Base-by-base conservation (phyloP, 2,329 filamentous ascomycete genomes). In the Gremmenia infestans region DNA sequence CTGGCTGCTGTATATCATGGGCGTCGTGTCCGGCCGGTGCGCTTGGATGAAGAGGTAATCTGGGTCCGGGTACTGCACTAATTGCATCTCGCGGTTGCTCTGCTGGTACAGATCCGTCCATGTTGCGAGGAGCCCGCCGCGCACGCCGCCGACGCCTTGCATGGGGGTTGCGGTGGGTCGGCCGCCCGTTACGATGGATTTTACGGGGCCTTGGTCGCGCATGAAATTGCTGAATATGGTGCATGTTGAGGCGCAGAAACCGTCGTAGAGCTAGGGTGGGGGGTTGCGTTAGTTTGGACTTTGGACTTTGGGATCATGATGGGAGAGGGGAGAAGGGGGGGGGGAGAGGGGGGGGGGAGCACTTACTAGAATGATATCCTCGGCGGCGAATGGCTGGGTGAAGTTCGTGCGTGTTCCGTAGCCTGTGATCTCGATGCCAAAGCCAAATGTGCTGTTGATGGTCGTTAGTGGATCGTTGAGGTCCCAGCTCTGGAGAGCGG, bases 91-190 rank as follows among this genome's bases (percentile, higher is more conserved):
- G 1, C 36, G 40, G 25, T 55, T 25, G 4, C 14, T 39, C 14
- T 40, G 35, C 9, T 50, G 48, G 32, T 53, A 51, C 11, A 57
- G 15, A 23, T 42, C 22, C 3, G n/a, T 4, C 40, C 43, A 60
- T n/a, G 45, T 48, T 11, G 36, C 39, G 3, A 51, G 64, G 48
- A 76, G 73, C 0, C 70, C 71, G 37, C 84, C 85, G 63, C 84
- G 81, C 48, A 81, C 78, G 23, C 83, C 84, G n/a, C 83, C 82
- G 17, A 85, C 74, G 5, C 75, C 77, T 70, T 86, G 81, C 74
- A 84, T 86, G 74, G 19, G 19, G 19, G 19, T 19, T 19, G 2
- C 1, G 19, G 19, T 19, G 19, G 19, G 19, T 19, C 19, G 19
- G 19, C 19, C 19, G 19, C 19, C 19, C 19, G 19, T 19, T 19